Base-by-base conservation (phyloP, 2,329 filamentous ascomycete genomes). In the Penicillium sp. region DNA sequence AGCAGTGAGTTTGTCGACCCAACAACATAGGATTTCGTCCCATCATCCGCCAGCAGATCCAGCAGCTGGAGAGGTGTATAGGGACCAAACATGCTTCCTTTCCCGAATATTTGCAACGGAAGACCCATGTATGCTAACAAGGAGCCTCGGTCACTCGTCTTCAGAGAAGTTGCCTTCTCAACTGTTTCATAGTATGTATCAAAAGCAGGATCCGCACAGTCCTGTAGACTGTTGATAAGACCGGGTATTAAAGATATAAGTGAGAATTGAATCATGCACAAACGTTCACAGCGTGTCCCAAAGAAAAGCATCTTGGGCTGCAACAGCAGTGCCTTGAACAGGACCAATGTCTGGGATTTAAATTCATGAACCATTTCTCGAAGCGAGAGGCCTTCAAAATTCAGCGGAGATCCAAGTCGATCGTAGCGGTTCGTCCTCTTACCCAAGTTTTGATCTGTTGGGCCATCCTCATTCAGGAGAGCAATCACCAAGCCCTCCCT, bases 271-370 rank as follows among this genome's bases (percentile, higher is more conserved):
- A 96, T 92, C 90, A 97, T 96, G 83, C 94, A 99, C 63, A 99
- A 79, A 61, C 90, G 85, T 75, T 99, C 94, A 74, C 94, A 97
- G 65, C 92, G 87, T n/a, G 93, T 92, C 58, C 94, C 92, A 67
- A 97, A 99, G 78, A 99, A 97, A 50, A 99, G 86, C 89, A 97
- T 97, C 92, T 97, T 99, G 50, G 92, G 93, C 73, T 99, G 93
- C 59, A 99, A 80, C 59, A 99, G 79, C 71, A 92, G 88, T 71
- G 91, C 96, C 78, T 99, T 99, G 69, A 99, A 86, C 52, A 99
- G 80, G 46, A 97, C 91, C 57, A 99, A 77, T 0, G 92, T 96
- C 81, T 99, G 92, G 81, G 91, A 91, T 73, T 90, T 92, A 75
- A 96, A 99, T 73, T 96, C 91, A 71, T 93, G 88, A 52, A 99